Evolutionary conservation across 768 basidiomycete genomes (phyloP).

Genomic region (Pisolithus sp.): DNA sequence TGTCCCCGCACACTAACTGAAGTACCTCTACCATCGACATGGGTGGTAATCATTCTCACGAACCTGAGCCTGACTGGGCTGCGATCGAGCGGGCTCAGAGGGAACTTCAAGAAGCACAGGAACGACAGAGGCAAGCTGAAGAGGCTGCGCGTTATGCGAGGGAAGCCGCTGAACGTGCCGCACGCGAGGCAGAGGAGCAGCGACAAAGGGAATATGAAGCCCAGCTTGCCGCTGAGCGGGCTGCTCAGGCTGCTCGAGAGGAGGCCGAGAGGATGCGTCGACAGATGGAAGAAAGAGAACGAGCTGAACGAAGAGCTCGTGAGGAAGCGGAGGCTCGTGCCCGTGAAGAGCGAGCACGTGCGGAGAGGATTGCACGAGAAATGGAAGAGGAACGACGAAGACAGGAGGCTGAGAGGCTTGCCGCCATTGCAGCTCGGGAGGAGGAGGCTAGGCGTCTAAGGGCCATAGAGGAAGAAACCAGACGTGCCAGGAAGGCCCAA

Average conservation of each 20-base stretch:
- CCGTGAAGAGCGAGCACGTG: background rate
- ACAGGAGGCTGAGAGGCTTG: slow-evolving; percentile 11
- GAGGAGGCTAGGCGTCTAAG: slow-evolving; percentile 7
- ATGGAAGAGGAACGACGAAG: slow-evolving; percentile 6
- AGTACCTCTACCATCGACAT: too few relatives aligned
- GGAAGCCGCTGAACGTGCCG: too few relatives aligned
- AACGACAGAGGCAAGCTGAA: background rate
- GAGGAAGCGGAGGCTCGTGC: background rate
- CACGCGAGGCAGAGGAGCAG: too few relatives aligned
- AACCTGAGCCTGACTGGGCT: background rate
- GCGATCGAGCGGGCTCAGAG: background rate
- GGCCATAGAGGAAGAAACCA: slow-evolving; percentile 6
- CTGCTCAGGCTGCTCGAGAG: too few relatives aligned
- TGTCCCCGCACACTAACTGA: too few relatives aligned
- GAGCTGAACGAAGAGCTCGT: slow-evolving; percentile 1
- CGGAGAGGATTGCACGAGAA: background rate
- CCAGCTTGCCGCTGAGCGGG: too few relatives aligned
- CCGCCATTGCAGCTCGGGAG: slow-evolving; percentile 8
- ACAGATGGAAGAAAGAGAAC: background rate
- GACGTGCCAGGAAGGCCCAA: background rate
- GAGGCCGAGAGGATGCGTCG: too few relatives aligned
- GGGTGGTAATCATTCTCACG: background rate
- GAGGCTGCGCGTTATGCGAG: background rate
- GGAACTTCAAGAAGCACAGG: background rate
- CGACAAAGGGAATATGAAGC: too few relatives aligned